Evolutionary conservation across 371 early-diverging fungal genomes (phyloP), one percentile per base, ranked within the genome.

Genomic region (Phascolomyces articulosus): DNA sequence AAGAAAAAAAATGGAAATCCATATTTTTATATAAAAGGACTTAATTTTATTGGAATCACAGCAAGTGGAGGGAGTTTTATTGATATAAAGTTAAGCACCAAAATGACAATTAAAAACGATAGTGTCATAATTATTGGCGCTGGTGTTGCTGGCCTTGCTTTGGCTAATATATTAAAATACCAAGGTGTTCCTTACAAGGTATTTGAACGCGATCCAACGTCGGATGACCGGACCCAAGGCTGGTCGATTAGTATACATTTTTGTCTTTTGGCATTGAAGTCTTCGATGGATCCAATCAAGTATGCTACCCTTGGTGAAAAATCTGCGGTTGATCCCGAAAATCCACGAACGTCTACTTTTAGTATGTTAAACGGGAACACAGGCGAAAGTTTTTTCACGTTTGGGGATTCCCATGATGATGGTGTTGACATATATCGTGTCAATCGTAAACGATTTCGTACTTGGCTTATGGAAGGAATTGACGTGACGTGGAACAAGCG

Each of bases 71-170:
- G n/a, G n/a, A n/a, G n/a, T n/a, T n/a, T n/a, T n/a, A n/a, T n/a
- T n/a, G n/a, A n/a, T n/a, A n/a, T n/a, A n/a, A n/a, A n/a, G n/a
- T n/a, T 34, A 34, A 34, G 11, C 11, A 34, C 6, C 11, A 34
- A 18, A n/a, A 41, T 24, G 55, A 40, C 40, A 24, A 7, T 21
- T 34, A 26, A 59, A 0, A 51, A n/a, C 4, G n/a, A 61, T 3
- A 53, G 40, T 16, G 67, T 79, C 24, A 54, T 77, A 13, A 79
- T 79, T 55, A 54, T 77, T 11, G 77, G 77, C 18, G 77, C 41
- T 34, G 80, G 80, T 34, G 64, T 70, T n/a, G 55, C 77, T 11
- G 77, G 80, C n/a, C 66, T 79, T 13, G 44, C 71, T 20, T 60
- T 74, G 1, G 77, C 77, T 18, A 66, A 74, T 44, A 55, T 64